Conservation (phyloP, 192 early-diverging fungal species). For the Fimicolochytrium jonesii region DNA sequence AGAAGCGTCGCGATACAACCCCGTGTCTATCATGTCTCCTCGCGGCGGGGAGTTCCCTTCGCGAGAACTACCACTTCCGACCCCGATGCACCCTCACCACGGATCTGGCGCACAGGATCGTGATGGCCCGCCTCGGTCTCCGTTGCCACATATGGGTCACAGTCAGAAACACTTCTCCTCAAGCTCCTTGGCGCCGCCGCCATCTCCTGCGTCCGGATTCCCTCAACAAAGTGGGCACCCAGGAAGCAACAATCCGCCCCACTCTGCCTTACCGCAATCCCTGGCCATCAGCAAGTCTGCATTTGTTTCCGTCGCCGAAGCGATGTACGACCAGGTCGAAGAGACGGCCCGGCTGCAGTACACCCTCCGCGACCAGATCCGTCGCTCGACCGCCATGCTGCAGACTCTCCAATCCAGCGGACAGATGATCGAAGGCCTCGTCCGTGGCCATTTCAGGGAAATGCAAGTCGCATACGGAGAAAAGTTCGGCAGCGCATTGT, state of each 20-base stretch:
- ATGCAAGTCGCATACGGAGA: constrained; percentile 59
- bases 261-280: neutral
- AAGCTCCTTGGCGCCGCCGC: no score
- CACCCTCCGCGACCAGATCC: constrained; percentile 73
- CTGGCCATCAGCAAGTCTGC: neutral
- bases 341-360: constrained; percentile 53
- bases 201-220: constrained; percentile 18
- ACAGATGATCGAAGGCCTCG: constrained; percentile 74
- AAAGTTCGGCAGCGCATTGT: constrained; percentile 52
- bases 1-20: constrained; percentile 21
- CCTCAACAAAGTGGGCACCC: no score
- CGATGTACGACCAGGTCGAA: constrained; percentile 58
- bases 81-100: constrained; percentile 14
- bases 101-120: neutral
- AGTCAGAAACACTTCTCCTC: neutral
- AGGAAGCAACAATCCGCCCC: neutral
- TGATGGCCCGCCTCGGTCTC: constrained; percentile 11
- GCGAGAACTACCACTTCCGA: constrained; percentile 31
- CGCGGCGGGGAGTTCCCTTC: constrained; percentile 25
- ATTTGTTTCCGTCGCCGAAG: constrained; percentile 37
- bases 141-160: constrained; percentile 6
- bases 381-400: constrained; percentile 63
- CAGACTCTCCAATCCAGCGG: constrained; percentile 70
- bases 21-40: constrained; percentile 16
- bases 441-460: constrained; percentile 69